Evolutionary conservation across 2,329 filamentous ascomycete genomes (phyloP).

Genomic region (Penicillium sp.): DNA sequence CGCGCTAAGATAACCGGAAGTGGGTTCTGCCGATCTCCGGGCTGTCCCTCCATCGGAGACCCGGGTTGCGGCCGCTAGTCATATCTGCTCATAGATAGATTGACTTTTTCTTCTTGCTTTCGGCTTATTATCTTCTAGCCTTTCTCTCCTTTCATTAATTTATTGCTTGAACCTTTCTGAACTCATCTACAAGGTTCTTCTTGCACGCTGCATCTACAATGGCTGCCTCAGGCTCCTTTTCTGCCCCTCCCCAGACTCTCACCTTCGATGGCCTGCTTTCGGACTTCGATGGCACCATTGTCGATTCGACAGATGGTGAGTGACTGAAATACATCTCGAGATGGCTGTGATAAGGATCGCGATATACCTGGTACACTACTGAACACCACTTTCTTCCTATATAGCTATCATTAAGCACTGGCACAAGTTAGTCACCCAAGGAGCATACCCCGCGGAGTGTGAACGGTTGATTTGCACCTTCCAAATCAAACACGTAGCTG

Average conservation of each 20-base stretch:
- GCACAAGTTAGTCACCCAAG: conserved; percentile 56
- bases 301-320: conserved; percentile 53
- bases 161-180: too few relatives aligned
- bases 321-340: background rate
- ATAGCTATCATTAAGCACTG: conserved; percentile 68
- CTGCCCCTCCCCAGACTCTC: conserved; percentile 44
- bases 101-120: background rate
- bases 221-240: conserved; percentile 43
- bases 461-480: background rate
- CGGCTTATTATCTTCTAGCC: background rate
- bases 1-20: conserved; percentile 43
- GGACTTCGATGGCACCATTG: conserved; percentile 55
- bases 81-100: too few relatives aligned
- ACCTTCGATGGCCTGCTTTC: conserved; percentile 52
- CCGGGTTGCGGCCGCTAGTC: background rate
- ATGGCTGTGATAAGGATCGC: background rate
- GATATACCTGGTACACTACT: conserved; percentile 1
- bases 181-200: background rate
- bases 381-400: conserved; percentile 13
- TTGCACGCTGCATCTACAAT: conserved; percentile 25
- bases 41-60: background rate
- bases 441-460: background rate
- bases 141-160: background rate
- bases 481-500: background rate
- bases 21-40: conserved; percentile 42